Evolutionary conservation across 352 stramenopile genomes (phyloP), one percentile per base, ranked within the genome.

Genomic region (Detonula confervacea): DNA sequence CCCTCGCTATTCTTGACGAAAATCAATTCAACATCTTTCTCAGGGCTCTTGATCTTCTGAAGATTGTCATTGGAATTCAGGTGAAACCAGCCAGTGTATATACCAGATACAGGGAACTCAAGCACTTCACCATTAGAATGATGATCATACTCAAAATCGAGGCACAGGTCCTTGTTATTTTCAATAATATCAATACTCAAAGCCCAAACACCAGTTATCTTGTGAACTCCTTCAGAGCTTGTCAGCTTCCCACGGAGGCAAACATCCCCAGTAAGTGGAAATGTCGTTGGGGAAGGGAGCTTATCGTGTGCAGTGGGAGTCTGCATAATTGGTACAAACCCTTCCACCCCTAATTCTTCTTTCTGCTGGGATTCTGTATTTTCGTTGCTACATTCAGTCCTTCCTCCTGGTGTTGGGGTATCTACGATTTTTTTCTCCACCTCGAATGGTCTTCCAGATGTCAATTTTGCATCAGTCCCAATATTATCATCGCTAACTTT

Each of bases 61-160:
- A 22, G 12, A 0, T 81, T 86, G 65, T 89, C 69, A 25, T 88
- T 77, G 24, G 56, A 11, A 39, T 55, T 84, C 3, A 90, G 42
- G 56, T 93, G 63, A 70, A 93, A 93, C 81, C 82, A 92, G 8
- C 88, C 88, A 71, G 61, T 67, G 69, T 91, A 93, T 39, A 76
- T 64, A 9, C 88, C 88, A 20, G 86, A 91, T 9, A 92, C 64
- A 25, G 88, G 86, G 55, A 89, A 91, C 12, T 70, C 73, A 62
- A 47, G 77, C n/a, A 60, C 74, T 12, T 82, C 64, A 5, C 61
- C 63, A 1, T 71, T 84, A 47, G 69, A 89, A 52, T 89, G 90
- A 62, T 91, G 82, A 61, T 92, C 77, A 59, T 91, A 92, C 51
- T 93, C 87, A 69, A 93, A 93, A 42, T 75, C 68, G 35, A 57